These are phyloP conservation scores for Tulasnella sp. DNA, from an alignment of 768 basidiomycete species.

Conservation along the genomic window DNA sequence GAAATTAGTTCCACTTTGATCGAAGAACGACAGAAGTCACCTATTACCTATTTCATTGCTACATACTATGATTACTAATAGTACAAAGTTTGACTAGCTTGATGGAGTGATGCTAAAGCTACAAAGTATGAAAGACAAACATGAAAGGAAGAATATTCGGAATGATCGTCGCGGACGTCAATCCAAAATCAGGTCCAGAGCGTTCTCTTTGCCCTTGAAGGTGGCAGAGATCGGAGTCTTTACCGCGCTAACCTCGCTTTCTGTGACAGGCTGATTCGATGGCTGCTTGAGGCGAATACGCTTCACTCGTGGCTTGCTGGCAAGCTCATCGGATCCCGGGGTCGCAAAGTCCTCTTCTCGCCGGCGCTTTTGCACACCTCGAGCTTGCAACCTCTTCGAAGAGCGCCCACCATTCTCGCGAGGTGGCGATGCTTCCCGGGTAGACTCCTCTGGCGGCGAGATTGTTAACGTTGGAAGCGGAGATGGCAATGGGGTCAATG, in stretches of 20 bases:
- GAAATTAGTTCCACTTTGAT: not conserved
- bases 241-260: not conserved
- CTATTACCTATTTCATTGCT: not conserved
- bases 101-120: not conserved
- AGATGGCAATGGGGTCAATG: not conserved
- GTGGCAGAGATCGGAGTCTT: not conserved
- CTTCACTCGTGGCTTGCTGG: not conserved
- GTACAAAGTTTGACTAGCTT: not conserved
- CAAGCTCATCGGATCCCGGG: not conserved
- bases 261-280: not conserved
- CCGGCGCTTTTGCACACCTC: not conserved
- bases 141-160: not conserved
- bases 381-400: not conserved
- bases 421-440: not conserved
- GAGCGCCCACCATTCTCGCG: not conserved
- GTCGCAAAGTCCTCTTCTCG: not conserved
- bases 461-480: not conserved
- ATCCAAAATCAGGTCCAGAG: not conserved
- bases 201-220: constrained; percentile 6
- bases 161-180: not conserved
- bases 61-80: not conserved
- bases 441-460: not conserved
- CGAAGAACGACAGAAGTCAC: not conserved
- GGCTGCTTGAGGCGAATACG: not conserved
- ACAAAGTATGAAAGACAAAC: not conserved